phyloP scores from a whole-genome alignment of 495 filamentous ascomycete species.

The Lasiosphaeria ovina region DNA sequence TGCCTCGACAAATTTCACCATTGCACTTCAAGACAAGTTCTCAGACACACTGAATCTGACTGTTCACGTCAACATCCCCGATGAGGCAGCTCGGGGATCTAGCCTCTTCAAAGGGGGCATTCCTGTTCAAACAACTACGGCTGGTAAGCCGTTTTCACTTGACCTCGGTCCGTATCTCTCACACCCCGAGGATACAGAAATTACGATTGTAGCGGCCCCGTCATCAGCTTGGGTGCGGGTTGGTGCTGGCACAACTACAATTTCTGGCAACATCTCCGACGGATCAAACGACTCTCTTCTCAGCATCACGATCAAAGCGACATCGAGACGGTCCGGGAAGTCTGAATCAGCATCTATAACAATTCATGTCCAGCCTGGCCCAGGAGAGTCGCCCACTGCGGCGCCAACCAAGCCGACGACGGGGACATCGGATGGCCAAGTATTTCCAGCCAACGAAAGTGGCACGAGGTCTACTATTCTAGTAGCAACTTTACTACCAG shows the following conservation, averaged over 20 bases:
- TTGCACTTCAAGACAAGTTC: constrained; percentile 63
- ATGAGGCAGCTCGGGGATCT: constrained; percentile 9
- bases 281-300: constrained; percentile 32
- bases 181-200: constrained; percentile 48
- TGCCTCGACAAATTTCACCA: constrained; percentile 60
- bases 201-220: constrained; percentile 53
- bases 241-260: constrained; percentile 51
- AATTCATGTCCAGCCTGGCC: constrained; percentile 43
- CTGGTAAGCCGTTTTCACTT: constrained; percentile 65
- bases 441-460: not conserved
- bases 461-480: too few relatives aligned
- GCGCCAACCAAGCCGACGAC: constrained; percentile 10
- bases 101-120: constrained; percentile 40
- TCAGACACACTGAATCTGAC: constrained; percentile 62
- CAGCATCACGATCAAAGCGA: constrained; percentile 51
- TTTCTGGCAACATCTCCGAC: constrained; percentile 63
- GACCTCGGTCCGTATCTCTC: constrained; percentile 57
- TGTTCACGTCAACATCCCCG: constrained; percentile 54
- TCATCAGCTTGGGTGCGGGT: constrained; percentile 67
- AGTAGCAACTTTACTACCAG: too few relatives aligned
- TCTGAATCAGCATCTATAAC: constrained; percentile 49
- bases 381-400: constrained; percentile 8
- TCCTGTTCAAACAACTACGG: constrained; percentile 50
- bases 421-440: constrained; percentile 6
- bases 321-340: constrained; percentile 39